A percentile compares a stretch with the other conserved stretches of the same genome.
phyloP scores from a whole-genome alignment of 148 eudicot genomes.

The Amaranthus palmeri region DNA sequence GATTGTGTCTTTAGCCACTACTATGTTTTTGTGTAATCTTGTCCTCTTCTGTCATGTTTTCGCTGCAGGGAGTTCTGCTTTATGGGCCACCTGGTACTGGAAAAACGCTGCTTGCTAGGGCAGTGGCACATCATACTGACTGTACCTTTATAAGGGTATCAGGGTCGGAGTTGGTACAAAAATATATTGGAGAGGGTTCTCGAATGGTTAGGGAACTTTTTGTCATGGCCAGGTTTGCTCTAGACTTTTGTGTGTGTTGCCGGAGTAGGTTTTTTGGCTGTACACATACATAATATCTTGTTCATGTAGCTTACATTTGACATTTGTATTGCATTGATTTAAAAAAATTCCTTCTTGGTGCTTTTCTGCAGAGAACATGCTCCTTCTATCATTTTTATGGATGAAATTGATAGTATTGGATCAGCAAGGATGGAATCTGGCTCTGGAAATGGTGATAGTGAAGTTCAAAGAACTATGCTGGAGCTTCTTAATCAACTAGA shows the following conservation, averaged over 20 bases:
- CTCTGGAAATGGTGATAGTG: slow-evolving; percentile 70
- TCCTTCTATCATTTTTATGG: slow-evolving; percentile 70
- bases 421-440: slow-evolving; percentile 79
- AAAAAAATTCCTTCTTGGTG: neutral
- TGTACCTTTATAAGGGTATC: slow-evolving; percentile 94
- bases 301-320: too few relatives aligned
- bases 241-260: too few relatives aligned
- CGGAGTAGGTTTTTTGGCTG: too few relatives aligned
- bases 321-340: too few relatives aligned
- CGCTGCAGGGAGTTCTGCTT: slow-evolving; percentile 65
- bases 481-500: slow-evolving; percentile 74
- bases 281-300: too few relatives aligned
- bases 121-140: slow-evolving; percentile 92
- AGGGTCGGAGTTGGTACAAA: slow-evolving; percentile 89
- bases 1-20: neutral
- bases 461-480: slow-evolving; percentile 71
- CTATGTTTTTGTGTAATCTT: neutral
- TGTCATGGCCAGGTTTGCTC: slow-evolving; percentile 68
- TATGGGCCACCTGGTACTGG: slow-evolving; percentile 98
- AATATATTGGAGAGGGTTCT: slow-evolving; percentile 74
- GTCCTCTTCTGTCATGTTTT: neutral
- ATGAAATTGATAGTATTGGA: slow-evolving; percentile 70
- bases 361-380: slow-evolving; percentile 53
- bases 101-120: slow-evolving; percentile 84
- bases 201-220: slow-evolving; percentile 78